Evolutionary conservation across 192 early-diverging fungal species (phyloP).

Genomic region (Backusella circina): DNA sequence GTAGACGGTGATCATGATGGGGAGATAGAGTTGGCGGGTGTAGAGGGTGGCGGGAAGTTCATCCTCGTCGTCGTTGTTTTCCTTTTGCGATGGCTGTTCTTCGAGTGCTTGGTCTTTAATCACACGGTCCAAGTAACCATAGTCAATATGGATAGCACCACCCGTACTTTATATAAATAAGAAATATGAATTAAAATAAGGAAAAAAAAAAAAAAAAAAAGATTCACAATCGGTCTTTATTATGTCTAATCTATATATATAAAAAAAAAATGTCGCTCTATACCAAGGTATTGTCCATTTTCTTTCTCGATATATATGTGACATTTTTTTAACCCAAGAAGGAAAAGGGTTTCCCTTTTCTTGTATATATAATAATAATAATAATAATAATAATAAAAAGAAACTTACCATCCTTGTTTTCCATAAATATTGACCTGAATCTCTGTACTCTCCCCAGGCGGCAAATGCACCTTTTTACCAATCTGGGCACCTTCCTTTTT

Average conservation of each 20-base stretch:
- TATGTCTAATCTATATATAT: too few relatives aligned
- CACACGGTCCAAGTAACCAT: constrained; percentile 51
- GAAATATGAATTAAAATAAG: not conserved
- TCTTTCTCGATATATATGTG: not conserved
- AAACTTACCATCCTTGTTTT: constrained; percentile 44
- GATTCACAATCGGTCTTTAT: not conserved
- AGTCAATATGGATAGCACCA: constrained; percentile 68
- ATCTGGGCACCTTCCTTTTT: constrained; percentile 22
- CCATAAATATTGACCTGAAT: constrained; percentile 72
- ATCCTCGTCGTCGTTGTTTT: too few relatives aligned
- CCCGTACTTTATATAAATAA: constrained; percentile 46
- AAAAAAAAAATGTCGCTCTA: not conserved
- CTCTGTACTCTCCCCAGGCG: constrained; percentile 43
- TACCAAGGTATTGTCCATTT: not conserved
- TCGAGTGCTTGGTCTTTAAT: constrained; percentile 16
- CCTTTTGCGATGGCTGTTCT: not conserved
- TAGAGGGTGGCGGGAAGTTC: constrained; percentile 40
- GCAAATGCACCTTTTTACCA: constrained; percentile 42
- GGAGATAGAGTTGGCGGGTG: constrained; percentile 62
- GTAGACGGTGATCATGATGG: constrained; percentile 69
- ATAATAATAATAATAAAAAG: not conserved
- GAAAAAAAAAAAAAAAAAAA: not conserved
- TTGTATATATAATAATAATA: not conserved
- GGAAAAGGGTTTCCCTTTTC: not conserved
- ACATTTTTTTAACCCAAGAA: not conserved